These are phyloP conservation scores for Cercophora sp. DNA, from an alignment of 495 filamentous ascomycete species.

Conservation along the genomic window DNA sequence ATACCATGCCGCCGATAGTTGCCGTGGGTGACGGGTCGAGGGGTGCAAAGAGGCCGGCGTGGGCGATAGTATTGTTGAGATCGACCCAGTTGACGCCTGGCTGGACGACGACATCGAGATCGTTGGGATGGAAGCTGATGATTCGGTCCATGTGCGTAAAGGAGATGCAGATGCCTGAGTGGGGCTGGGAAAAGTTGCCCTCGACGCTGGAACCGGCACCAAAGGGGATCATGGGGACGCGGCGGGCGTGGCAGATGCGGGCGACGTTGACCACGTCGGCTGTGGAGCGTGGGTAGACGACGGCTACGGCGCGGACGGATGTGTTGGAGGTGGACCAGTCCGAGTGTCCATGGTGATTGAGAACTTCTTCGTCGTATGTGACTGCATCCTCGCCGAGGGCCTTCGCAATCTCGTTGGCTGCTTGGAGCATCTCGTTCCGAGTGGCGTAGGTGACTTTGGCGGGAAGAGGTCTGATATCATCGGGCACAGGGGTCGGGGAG, in stretches of 20 bases:
- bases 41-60: conserved; percentile 78
- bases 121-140: conserved; percentile 67
- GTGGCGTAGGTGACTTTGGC: conserved; percentile 15
- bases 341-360: conserved; percentile 74
- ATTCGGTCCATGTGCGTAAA: conserved; percentile 80
- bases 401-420: conserved; percentile 55
- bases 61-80: conserved; percentile 69
- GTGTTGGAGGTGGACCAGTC: conserved; percentile 85
- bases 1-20: conserved; percentile 67
- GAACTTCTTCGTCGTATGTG: conserved; percentile 72
- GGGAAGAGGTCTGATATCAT: too few species aligned
- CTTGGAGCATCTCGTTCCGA: conserved; percentile 38
- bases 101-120: conserved; percentile 89
- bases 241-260: conserved; percentile 69
- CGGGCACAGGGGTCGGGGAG: too few species aligned
- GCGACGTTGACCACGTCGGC: conserved; percentile 75
- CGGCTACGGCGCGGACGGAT: conserved; percentile 64
- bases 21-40: conserved; percentile 66
- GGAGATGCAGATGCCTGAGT: conserved; percentile 79
- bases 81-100: conserved; percentile 82
- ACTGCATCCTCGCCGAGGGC: conserved; percentile 59
- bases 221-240: conserved; percentile 80
- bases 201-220: conserved; percentile 83
- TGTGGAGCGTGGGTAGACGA: conserved; percentile 68
- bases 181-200: conserved; percentile 78